Evolutionary conservation across 2,329 filamentous ascomycete species (phyloP).

Genomic region (Cucurbitaria berberidis): DNA sequence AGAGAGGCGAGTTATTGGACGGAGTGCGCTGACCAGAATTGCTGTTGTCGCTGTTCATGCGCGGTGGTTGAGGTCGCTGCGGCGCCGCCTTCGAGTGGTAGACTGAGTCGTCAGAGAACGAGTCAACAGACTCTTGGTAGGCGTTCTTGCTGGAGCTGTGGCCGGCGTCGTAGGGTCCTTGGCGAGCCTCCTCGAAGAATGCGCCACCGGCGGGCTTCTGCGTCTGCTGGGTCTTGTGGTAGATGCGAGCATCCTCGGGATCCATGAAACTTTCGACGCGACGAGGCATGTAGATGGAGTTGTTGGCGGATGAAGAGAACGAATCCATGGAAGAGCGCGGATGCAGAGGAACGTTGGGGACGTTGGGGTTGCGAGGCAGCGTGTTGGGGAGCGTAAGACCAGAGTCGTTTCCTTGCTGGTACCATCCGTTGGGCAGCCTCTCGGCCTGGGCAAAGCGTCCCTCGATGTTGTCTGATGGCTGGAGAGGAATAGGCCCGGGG

Average conservation of each 20-base stretch:
- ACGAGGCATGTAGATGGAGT: conserved; percentile 70
- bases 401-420: conserved; percentile 73
- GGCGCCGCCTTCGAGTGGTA: conserved; percentile 39
- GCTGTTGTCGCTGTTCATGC: conserved; percentile 31
- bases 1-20: conserved; percentile 36
- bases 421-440: conserved; percentile 70
- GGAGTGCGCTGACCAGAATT: conserved; percentile 21
- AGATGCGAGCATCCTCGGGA: conserved; percentile 76
- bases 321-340: conserved; percentile 72
- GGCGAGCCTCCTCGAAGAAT: conserved; percentile 44
- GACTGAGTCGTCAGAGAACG: conserved; percentile 44
- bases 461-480: conserved; percentile 76
- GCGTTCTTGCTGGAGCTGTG: conserved; percentile 29
- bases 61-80: conserved; percentile 31
- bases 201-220: conserved; percentile 55
- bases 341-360: conserved; percentile 57
- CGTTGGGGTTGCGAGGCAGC: conserved; percentile 53
- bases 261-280: conserved; percentile 78
- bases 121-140: conserved; percentile 46
- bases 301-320: conserved; percentile 63
- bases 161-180: conserved; percentile 35
- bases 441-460: conserved; percentile 79
- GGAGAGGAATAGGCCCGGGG: conserved; percentile 64
- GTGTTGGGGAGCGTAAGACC: conserved; percentile 62
- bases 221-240: conserved; percentile 68